Evolutionary conservation across 2,329 filamentous ascomycete genomes (phyloP).

Genomic region (Talaromyces pinophilus): DNA sequence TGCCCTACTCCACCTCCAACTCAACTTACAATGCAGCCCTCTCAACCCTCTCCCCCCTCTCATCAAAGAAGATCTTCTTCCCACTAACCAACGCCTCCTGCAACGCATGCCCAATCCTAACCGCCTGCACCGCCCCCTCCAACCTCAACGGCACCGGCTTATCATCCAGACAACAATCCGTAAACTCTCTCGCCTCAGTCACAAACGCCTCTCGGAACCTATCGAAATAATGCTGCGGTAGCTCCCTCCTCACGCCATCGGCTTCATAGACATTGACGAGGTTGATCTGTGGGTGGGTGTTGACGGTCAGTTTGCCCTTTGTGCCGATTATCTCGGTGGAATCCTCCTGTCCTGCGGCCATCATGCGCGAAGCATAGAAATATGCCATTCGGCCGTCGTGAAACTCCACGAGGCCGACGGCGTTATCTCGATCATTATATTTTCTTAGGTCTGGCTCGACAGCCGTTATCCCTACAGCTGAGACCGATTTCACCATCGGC

Average conservation of each 20-base stretch:
- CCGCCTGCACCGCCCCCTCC: constrained; percentile 1
- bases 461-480: constrained; percentile 59
- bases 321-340: constrained; percentile 69
- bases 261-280: background rate
- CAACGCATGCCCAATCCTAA: constrained; percentile 41
- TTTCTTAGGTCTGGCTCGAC: constrained; percentile 60
- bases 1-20: background rate
- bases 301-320: constrained; percentile 61
- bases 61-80: constrained; percentile 61
- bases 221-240: background rate
- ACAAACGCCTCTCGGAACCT: background rate
- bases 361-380: constrained; percentile 66
- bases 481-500: constrained; percentile 41
- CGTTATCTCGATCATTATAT: constrained; percentile 64
- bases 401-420: constrained; percentile 66
- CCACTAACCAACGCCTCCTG: constrained; percentile 58
- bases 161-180: background rate
- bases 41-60: constrained; percentile 52
- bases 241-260: background rate
- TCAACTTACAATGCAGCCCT: constrained; percentile 39
- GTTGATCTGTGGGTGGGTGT: background rate
- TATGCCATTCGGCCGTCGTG: constrained; percentile 64
- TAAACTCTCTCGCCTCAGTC: background rate
- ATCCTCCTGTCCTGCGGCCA: constrained; percentile 68
- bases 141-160: background rate